Conservation (phyloP, 2,329 filamentous ascomycete genomes). For the Sporothrix brunneoviolacea region DNA sequence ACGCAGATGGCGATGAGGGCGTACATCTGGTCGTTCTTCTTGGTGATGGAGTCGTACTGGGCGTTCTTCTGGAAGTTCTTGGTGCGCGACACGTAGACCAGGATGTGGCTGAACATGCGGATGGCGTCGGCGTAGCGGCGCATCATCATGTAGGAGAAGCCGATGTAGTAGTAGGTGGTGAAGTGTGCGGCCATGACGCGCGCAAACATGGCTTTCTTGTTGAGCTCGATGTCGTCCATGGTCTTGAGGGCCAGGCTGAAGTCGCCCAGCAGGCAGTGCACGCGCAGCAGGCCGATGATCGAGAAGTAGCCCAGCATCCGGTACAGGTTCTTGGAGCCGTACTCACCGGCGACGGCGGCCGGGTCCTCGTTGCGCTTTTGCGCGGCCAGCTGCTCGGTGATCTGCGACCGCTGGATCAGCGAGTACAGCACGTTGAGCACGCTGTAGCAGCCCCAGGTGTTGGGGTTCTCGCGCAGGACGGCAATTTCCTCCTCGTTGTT, state of each 20-base stretch:
- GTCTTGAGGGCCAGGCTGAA: conserved; percentile 98
- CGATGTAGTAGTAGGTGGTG: conserved; percentile 99
- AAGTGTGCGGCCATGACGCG: conserved; percentile 99
- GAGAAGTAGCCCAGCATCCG: conserved; percentile 99
- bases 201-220: conserved; percentile 99
- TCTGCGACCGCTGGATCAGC: conserved; percentile 95
- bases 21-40: conserved; percentile 99
- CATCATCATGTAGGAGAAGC: conserved; percentile 99
- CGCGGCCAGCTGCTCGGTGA: conserved; percentile 91
- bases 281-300: conserved; percentile 91
- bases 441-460: conserved; percentile 99
- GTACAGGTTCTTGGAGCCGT: conserved; percentile 89
- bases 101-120: conserved; percentile 99
- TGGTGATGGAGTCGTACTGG: conserved; percentile 96
- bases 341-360: conserved; percentile 82
- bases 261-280: conserved; percentile 94
- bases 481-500: conserved; percentile 88
- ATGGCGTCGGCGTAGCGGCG: conserved; percentile 98
- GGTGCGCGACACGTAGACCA: conserved; percentile 95
- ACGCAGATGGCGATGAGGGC: conserved; percentile 98
- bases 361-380: conserved; percentile 93
- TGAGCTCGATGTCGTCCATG: conserved; percentile 97
- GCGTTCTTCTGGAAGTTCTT: conserved; percentile 99
- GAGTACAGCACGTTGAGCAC: conserved; percentile 99
- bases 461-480: conserved; percentile 90